phyloP scores from a whole-genome alignment of 768 basidiomycete species.

The Lactarius vividus region DNA sequence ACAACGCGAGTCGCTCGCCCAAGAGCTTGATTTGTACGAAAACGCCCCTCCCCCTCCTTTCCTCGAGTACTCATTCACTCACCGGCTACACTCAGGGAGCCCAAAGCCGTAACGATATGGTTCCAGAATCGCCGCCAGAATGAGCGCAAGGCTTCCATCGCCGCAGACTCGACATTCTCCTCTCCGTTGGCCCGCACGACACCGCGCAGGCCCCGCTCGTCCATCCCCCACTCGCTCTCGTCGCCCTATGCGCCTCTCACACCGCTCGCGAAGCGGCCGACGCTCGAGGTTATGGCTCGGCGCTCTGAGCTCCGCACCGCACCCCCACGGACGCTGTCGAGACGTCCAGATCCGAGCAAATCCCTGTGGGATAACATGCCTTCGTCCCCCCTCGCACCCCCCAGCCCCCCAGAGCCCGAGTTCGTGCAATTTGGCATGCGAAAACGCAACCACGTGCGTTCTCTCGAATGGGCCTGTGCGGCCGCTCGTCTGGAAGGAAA shows the following conservation, averaged over 20 bases:
- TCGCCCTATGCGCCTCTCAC: constrained; percentile 25
- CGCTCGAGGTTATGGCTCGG: constrained; percentile 37
- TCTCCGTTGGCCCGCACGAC: constrained; percentile 6
- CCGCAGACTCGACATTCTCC: constrained; percentile 2
- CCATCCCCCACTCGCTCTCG: constrained; percentile 9
- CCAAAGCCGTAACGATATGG: constrained; percentile 37
- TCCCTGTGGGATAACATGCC: constrained; percentile 29
- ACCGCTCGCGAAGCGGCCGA: constrained; percentile 28
- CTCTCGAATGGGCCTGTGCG: constrained; percentile 42
- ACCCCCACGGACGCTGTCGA: constrained; percentile 29
- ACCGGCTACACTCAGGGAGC: constrained; percentile 26
- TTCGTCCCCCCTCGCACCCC: constrained; percentile 25
- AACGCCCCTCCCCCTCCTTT: neutral
- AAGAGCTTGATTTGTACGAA: constrained; percentile 25
- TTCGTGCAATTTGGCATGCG: constrained; percentile 32
- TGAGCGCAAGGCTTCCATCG: constrained; percentile 24
- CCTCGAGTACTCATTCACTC: neutral
- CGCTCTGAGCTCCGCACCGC: constrained; percentile 34
- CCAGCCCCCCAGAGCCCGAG: constrained; percentile 30
- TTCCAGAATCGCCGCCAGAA: constrained; percentile 38
- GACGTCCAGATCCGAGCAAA: constrained; percentile 23
- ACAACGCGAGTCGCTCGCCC: constrained; percentile 27
- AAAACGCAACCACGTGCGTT: constrained; percentile 24
- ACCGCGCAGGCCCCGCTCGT: constrained; percentile 8
- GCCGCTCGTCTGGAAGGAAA: constrained; percentile 43